Evolutionary conservation across 768 basidiomycete genomes (phyloP).

Genomic region (Leccinum fibrillosum): DNA sequence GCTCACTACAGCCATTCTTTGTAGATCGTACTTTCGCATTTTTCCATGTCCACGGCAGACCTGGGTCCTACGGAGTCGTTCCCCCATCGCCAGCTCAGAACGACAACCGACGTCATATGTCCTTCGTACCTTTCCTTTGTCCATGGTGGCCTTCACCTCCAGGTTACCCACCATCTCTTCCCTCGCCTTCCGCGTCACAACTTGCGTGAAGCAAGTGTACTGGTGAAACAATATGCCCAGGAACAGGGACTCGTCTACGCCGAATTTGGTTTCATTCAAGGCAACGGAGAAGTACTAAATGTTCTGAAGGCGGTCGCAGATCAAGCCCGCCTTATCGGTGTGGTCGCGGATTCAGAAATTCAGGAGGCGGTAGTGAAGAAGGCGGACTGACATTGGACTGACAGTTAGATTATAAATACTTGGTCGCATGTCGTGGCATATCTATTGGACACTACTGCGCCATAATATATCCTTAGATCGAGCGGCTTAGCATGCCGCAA

Average conservation of each 20-base stretch:
- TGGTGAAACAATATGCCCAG: conserved; percentile 85
- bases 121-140: conserved; percentile 78
- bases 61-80: conserved; percentile 91
- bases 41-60: conserved; percentile 90
- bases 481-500: conserved; percentile 3
- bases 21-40: conserved; percentile 96
- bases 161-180: conserved; percentile 97
- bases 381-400: not conserved
- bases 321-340: conserved; percentile 78
- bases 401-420: no score
- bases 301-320: conserved; percentile 83
- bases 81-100: conserved; percentile 89
- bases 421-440: not conserved
- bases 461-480: not conserved
- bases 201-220: conserved; percentile 70
- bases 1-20: conserved; percentile 6
- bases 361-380: conserved; percentile 58
- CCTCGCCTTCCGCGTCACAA: conserved; percentile 95
- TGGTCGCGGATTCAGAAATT: conserved; percentile 77
- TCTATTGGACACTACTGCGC: not conserved
- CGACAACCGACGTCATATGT: conserved; percentile 96
- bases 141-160: conserved; percentile 96
- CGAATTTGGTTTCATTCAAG: conserved; percentile 87
- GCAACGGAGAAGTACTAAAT: conserved; percentile 80
- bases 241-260: conserved; percentile 85